These are phyloP conservation scores for Backusella parvicylindrica DNA, from an alignment of 192 early-diverging fungal species.

Conservation along the genomic window DNA sequence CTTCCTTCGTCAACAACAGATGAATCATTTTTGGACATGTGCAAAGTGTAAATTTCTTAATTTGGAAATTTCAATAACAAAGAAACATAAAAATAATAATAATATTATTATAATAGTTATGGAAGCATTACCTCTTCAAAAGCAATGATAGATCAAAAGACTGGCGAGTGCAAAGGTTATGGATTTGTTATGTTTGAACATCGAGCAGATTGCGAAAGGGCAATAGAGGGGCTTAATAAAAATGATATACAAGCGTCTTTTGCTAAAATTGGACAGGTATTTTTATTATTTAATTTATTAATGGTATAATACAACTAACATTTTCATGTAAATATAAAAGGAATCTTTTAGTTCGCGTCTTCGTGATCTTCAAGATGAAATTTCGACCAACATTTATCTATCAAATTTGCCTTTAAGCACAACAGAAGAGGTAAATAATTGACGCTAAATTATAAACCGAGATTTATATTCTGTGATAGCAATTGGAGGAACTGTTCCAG, in stretches of 20 bases:
- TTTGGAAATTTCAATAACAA: constrained; percentile 7
- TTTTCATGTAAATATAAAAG: constrained; percentile 8
- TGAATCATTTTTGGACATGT: constrained; percentile 59
- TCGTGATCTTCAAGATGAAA: constrained; percentile 68
- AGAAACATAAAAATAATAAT: not conserved
- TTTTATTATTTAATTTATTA: not conserved
- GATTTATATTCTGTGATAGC: constrained; percentile 13
- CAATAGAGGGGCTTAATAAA: constrained; percentile 65
- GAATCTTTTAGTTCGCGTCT: constrained; percentile 72
- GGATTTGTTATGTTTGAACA: constrained; percentile 86
- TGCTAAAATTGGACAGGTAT: constrained; percentile 62
- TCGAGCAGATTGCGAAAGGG: constrained; percentile 57
- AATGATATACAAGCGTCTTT: constrained; percentile 70
- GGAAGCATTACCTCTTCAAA: constrained; percentile 79
- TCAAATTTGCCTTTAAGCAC: constrained; percentile 77
- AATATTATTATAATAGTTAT: constrained; percentile 38
- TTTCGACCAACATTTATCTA: constrained; percentile 80
- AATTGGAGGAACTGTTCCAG: constrained; percentile 60
- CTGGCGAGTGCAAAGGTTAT: constrained; percentile 83
- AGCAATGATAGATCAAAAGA: constrained; percentile 77
- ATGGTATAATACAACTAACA: not conserved
- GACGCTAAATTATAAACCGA: not conserved
- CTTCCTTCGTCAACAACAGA: constrained; percentile 67
- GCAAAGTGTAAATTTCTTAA: constrained; percentile 47
- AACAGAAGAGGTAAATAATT: constrained; percentile 58